These are phyloP conservation scores for Calonectria hongkongensis DNA, from an alignment of 2,329 filamentous ascomycete genomes.

Conservation along the genomic window DNA sequence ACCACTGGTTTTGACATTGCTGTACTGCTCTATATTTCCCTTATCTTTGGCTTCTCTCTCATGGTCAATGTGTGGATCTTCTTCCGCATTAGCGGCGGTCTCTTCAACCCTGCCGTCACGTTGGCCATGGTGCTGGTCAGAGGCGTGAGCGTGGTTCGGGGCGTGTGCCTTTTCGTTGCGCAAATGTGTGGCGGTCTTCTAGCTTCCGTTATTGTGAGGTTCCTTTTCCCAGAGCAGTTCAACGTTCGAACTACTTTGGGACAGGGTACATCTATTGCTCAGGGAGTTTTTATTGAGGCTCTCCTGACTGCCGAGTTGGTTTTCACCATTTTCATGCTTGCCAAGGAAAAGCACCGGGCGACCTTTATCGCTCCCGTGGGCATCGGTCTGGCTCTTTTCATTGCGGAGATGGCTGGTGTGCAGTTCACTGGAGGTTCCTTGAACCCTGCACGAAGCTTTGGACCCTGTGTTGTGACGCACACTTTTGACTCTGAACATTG, in stretches of 20 bases:
- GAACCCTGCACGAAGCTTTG: slow-evolving; percentile 68
- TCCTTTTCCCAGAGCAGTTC: slow-evolving; percentile 65
- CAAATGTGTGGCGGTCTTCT: slow-evolving; percentile 70
- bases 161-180: slow-evolving; percentile 67
- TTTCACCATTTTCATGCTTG: slow-evolving; percentile 72
- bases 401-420: slow-evolving; percentile 66
- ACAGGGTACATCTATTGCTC: slow-evolving; percentile 62
- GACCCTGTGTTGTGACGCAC: slow-evolving; percentile 65
- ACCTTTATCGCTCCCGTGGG: slow-evolving; percentile 70
- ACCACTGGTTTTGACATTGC: slow-evolving; percentile 65
- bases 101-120: slow-evolving; percentile 65
- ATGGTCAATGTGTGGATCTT: slow-evolving; percentile 70
- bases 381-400: slow-evolving; percentile 68
- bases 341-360: slow-evolving; percentile 68
- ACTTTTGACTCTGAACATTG: slow-evolving; percentile 66
- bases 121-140: slow-evolving; percentile 71
- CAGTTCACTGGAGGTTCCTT: slow-evolving; percentile 69
- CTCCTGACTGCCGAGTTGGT: slow-evolving; percentile 68
- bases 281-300: slow-evolving; percentile 71
- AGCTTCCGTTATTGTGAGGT: slow-evolving; percentile 64
- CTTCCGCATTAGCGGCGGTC: slow-evolving; percentile 65
- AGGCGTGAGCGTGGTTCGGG: slow-evolving; percentile 67
- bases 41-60: slow-evolving; percentile 65
- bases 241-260: slow-evolving; percentile 65
- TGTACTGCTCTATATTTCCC: slow-evolving; percentile 64